Conservation (phyloP, 2,329 filamentous ascomycete species). For the Curvularia eragrostidis region DNA sequence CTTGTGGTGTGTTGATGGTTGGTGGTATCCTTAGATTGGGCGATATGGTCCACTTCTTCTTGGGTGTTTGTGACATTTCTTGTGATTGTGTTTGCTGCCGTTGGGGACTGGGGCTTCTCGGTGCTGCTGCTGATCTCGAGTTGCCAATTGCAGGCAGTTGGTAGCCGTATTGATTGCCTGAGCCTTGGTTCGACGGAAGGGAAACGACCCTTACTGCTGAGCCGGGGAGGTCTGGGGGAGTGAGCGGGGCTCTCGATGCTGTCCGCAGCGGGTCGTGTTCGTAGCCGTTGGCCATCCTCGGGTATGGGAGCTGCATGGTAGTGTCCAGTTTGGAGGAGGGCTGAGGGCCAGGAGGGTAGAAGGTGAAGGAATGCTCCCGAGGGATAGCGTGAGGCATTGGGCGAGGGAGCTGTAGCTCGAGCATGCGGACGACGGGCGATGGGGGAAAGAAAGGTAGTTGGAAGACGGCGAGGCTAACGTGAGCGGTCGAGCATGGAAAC, state of each 20-base stretch:
- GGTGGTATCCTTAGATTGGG: slow-evolving; percentile 47
- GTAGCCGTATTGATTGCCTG: slow-evolving; percentile 42
- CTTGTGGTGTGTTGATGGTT: slow-evolving; percentile 49
- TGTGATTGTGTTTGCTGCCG: slow-evolving; percentile 28
- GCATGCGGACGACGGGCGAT: slow-evolving; percentile 42
- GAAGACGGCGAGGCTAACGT: slow-evolving; percentile 22
- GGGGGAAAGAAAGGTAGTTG: slow-evolving; percentile 15
- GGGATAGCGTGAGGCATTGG: slow-evolving; percentile 52
- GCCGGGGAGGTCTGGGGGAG: slow-evolving; percentile 43
- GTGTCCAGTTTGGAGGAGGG: slow-evolving; percentile 38
- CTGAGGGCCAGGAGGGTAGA: slow-evolving; percentile 37
- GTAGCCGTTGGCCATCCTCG: slow-evolving; percentile 30
- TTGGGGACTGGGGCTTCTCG: slow-evolving; percentile 32
- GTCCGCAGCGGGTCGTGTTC: slow-evolving; percentile 32
- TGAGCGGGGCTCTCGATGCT: slow-evolving; percentile 39
- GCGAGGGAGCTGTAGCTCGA: slow-evolving; percentile 51
- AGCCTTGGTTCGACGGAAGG: slow-evolving; percentile 35
- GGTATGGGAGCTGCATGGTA: slow-evolving; percentile 46
- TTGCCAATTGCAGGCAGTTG: slow-evolving; percentile 47
- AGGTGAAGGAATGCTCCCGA: slow-evolving; percentile 45
- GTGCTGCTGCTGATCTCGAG: slow-evolving; percentile 39
- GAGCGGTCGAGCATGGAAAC: slow-evolving; percentile 25
- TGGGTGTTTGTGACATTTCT: slow-evolving; percentile 33
- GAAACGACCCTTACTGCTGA: slow-evolving; percentile 45
- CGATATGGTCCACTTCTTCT: slow-evolving; percentile 44